Base-by-base conservation (phyloP, 331 rosid genomes). In the Rhamnella rubrinervis region DNA sequence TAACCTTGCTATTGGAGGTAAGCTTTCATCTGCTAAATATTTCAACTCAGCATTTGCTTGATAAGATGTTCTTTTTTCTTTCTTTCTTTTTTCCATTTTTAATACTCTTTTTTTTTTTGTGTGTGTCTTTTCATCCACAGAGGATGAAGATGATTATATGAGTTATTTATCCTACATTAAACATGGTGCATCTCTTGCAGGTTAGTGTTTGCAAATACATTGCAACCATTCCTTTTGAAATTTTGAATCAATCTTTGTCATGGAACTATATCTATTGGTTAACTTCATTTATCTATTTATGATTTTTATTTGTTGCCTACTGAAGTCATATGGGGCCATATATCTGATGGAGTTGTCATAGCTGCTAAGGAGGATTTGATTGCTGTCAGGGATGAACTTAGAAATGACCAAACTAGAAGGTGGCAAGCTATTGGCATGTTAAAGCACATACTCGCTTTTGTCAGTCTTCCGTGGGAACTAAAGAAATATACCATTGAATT, bases 341-440 rank as follows among this genome's bases (percentile, higher is more conserved):
- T 70, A 73, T 89, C 80, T 23, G 86, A 87, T 63, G 86, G 73
- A 64, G 82, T 86, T 81, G 87, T 79, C 59, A 59, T 49, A 62
- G 83, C 88, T 72, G 79, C 87, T 19, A 78, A 77, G 66, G 91
- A 82, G 81, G 83, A 87, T 71, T 53, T 95, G 71, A 19, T 55
- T 67, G 70, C 72, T 52, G 58, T 93, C 75, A 77, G 80, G 78
- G 80, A 81, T 70, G 87, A 87, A 70, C 96, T 91, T 68, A 61
- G 69, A 58, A 73, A 73, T 67, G 76, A 85, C 79, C 92, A 52
- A 64, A 81, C 76, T 44, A 80, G 80, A 83, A 89, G 98, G 84
- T 91, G 95, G 96, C 83, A 83, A 73, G 96, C 98, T 66, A 67
- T 93, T 68, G 92, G 96, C 86, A 80, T 77, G 82, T 63, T 87